Evolutionary conservation across 2,329 filamentous ascomycete genomes (phyloP).

Genomic region (Paracorniculantispora psalliotae): DNA sequence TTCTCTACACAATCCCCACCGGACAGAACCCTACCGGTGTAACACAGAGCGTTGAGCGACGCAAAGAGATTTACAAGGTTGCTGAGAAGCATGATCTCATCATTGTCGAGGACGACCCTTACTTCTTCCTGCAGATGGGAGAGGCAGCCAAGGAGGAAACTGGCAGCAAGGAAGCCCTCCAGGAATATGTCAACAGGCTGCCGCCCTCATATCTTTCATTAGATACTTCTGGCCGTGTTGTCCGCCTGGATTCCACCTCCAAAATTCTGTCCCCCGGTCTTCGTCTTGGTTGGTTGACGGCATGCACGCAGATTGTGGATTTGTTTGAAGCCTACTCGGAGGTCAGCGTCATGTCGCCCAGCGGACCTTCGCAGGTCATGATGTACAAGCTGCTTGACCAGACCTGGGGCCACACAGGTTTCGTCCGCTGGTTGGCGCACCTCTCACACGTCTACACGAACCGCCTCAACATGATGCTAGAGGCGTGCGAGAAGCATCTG

Average conservation of each 20-base stretch:
- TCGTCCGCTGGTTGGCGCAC: constrained; percentile 75
- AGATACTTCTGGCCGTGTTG: constrained; percentile 58
- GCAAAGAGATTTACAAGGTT: constrained; percentile 65
- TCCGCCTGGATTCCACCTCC: constrained; percentile 82
- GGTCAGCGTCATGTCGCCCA: constrained; percentile 70
- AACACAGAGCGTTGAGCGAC: constrained; percentile 60
- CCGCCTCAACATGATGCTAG: constrained; percentile 65
- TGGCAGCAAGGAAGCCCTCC: constrained; percentile 1
- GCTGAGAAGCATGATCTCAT: constrained; percentile 72
- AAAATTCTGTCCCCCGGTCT: constrained; percentile 78
- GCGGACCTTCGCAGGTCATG: constrained; percentile 70
- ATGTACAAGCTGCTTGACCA: constrained; percentile 82
- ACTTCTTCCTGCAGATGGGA: constrained; percentile 73
- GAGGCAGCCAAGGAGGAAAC: constrained; percentile 16
- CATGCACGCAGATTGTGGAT: constrained; percentile 70
- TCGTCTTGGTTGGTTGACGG: constrained; percentile 78
- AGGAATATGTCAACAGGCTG: constrained; percentile 12
- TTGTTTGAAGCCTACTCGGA: constrained; percentile 72
- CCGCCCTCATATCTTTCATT: constrained; percentile 28
- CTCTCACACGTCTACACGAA: constrained; percentile 70
- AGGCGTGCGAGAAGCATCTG: constrained; percentile 67
- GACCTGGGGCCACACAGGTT: constrained; percentile 84
- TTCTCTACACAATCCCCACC: constrained; percentile 56
- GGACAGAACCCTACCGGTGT: constrained; percentile 83
- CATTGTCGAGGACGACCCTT: constrained; percentile 83